phyloP scores from a whole-genome alignment of 305 asterid species.

The Ajuga reptans region DNA sequence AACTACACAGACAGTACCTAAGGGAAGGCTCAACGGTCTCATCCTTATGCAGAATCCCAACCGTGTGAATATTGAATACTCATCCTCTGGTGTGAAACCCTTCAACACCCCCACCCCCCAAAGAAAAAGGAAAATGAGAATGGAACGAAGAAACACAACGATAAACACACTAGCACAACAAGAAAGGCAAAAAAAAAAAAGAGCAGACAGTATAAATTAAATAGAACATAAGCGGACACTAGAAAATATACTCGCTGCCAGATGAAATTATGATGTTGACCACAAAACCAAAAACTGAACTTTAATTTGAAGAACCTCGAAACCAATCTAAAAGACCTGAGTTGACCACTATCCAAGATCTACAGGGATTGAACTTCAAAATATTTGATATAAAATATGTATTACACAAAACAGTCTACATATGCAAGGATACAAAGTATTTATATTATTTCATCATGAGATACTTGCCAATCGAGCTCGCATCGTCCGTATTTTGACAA shows the following conservation, averaged over 20 bases:
- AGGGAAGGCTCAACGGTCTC: not conserved
- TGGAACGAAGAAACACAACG: no score
- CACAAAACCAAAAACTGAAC: conserved; percentile 1
- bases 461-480: conserved; percentile 93
- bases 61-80: not conserved
- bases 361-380: conserved; percentile 8
- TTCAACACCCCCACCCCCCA: no score
- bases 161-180: not conserved
- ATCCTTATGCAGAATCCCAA: not conserved
- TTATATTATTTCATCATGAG: conserved; percentile 19
- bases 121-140: no score
- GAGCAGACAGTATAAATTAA: not conserved
- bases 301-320: conserved; percentile 6
- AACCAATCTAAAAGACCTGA: not conserved
- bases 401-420: not conserved
- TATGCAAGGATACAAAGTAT: conserved; percentile 16
- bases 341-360: not conserved
- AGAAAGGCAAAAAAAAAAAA: not conserved
- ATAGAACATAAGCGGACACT: not conserved
- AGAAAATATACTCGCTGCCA: not conserved
- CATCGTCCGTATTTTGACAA: conserved; percentile 68
- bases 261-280: not conserved
- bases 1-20: not conserved
- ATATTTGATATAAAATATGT: conserved; percentile 6
- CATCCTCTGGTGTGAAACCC: not conserved